A percentile compares a stretch with the other conserved stretches of the same genome.
Conservation (phyloP, 768 basidiomycete genomes). For the Lactarius vividus region DNA sequence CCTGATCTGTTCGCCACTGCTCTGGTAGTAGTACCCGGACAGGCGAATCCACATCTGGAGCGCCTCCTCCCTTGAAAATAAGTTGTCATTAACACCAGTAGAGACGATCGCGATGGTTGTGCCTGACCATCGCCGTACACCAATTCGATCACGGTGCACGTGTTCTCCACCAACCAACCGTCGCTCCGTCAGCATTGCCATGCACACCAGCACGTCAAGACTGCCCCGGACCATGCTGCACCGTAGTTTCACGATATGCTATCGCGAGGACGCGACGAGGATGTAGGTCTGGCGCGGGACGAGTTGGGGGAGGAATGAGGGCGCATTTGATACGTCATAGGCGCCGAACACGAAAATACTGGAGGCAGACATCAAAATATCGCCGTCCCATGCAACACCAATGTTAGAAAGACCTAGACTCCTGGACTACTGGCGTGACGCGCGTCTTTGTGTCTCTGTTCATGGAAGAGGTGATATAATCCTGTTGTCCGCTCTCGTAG, state of each 20-base stretch:
- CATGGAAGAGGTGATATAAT: not conserved
- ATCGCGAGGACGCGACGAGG: slow-evolving; percentile 64
- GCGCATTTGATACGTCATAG: slow-evolving; percentile 27
- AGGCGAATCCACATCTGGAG: slow-evolving; percentile 55
- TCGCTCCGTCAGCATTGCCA: slow-evolving; percentile 51
- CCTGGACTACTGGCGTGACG: no score
- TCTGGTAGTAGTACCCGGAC: slow-evolving; percentile 68
- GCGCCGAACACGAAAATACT: no score
- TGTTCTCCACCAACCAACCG: slow-evolving; percentile 51
- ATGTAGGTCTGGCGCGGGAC: slow-evolving; percentile 55
- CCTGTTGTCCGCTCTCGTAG: not conserved
- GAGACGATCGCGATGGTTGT: no score
- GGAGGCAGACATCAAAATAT: no score
- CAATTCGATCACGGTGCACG: slow-evolving; percentile 48
- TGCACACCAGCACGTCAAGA: slow-evolving; percentile 54
- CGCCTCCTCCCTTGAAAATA: slow-evolving; percentile 44
- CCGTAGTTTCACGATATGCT: slow-evolving; percentile 62
- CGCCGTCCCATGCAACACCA: no score
- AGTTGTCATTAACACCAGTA: slow-evolving; percentile 37
- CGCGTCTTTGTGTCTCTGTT: not conserved
- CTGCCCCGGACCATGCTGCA: no score
- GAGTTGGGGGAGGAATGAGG: slow-evolving; percentile 18
- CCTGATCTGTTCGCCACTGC: slow-evolving; percentile 60
- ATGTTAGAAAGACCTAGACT: no score
- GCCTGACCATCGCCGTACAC: slow-evolving; percentile 40